Percentiles rank a stretch among this genome's conserved stretches.
Evolutionary conservation across 1,139 yeast species (phyloP).

Genomic region (Yamadazyma taylorii): DNA sequence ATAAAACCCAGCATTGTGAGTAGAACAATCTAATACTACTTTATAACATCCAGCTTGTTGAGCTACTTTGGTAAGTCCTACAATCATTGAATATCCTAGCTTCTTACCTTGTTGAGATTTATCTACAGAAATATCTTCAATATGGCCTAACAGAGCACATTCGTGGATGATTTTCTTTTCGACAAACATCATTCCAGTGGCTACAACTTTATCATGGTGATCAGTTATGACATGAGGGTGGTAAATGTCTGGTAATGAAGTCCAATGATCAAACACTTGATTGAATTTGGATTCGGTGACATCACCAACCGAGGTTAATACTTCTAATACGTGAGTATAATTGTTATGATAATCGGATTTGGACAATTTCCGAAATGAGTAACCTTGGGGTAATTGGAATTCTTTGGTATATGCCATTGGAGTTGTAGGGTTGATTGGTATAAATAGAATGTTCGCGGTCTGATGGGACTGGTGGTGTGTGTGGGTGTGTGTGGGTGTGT

Average conservation of each 20-base stretch:
- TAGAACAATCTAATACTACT: conserved; percentile 85
- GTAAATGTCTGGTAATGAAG: conserved; percentile 43
- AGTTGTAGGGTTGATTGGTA: too few species aligned
- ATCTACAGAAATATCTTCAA: conserved; percentile 90
- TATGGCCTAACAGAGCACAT: conserved; percentile 87
- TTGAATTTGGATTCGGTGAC: conserved; percentile 44
- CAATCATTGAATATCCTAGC: conserved; percentile 69
- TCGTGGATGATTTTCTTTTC: conserved; percentile 71
- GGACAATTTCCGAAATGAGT: conserved; percentile 49
- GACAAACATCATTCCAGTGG: conserved; percentile 49
- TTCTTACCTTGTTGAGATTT: conserved; percentile 77
- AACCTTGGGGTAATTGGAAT: conserved; percentile 47
- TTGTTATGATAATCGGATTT: conserved; percentile 47
- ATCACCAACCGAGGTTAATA: conserved; percentile 66
- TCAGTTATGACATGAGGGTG: conserved; percentile 63
- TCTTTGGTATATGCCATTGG: conserved; percentile 13
- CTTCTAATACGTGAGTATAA: conserved; percentile 50
- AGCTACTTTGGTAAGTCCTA: conserved; percentile 61
- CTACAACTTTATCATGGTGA: conserved; percentile 43
- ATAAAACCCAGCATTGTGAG: conserved; percentile 78
- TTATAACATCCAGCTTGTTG: conserved; percentile 72
- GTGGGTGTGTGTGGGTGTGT: too few species aligned
- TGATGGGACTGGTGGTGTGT: not conserved
- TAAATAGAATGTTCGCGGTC: too few species aligned
- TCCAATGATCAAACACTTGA: conserved; percentile 50